Percentiles rank a stretch among this genome's conserved stretches.
Conservation (phyloP, 2,329 filamentous ascomycete genomes). For the Sphaerulina vaccinii region DNA sequence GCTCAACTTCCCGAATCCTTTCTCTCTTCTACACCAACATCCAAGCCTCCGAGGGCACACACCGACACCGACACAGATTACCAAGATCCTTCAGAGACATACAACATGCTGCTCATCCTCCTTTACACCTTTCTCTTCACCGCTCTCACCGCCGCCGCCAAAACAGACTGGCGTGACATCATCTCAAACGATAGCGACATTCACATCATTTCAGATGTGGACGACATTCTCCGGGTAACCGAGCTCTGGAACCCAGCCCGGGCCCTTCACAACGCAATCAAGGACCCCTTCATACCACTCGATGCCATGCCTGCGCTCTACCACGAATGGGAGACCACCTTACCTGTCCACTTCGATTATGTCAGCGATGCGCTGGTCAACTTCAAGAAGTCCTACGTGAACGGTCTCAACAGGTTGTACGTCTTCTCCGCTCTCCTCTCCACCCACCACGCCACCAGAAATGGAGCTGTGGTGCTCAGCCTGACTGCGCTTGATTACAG, state of each 20-base stretch:
- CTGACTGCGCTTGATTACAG: conserved; percentile 5
- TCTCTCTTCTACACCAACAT: too few relatives aligned
- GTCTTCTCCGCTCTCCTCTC: neutral
- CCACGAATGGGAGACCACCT: neutral
- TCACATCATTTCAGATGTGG: conserved; percentile 30
- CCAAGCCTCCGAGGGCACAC: too few relatives aligned
- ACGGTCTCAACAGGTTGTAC: neutral
- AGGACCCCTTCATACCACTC: conserved; percentile 24
- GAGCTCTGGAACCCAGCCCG: conserved; percentile 28
- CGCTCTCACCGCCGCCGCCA: neutral
- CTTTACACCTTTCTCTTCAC: neutral
- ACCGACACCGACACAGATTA: too few relatives aligned
- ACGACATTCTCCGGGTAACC: conserved; percentile 29
- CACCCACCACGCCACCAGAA: too few relatives aligned
- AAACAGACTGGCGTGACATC: too few relatives aligned
- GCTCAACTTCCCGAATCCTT: too few relatives aligned
- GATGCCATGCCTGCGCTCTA: conserved; percentile 25
- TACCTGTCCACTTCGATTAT: conserved; percentile 31
- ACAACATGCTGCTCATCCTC: too few relatives aligned
- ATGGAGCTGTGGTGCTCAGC: neutral
- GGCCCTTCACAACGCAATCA: conserved; percentile 17
- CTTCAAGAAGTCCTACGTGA: conserved; percentile 18
- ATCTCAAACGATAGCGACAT: conserved; percentile 17
- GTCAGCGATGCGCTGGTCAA: conserved; percentile 27
- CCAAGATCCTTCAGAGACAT: too few relatives aligned